phyloP scores from a whole-genome alignment of 257 asterid species.

The Solanum chilense region DNA sequence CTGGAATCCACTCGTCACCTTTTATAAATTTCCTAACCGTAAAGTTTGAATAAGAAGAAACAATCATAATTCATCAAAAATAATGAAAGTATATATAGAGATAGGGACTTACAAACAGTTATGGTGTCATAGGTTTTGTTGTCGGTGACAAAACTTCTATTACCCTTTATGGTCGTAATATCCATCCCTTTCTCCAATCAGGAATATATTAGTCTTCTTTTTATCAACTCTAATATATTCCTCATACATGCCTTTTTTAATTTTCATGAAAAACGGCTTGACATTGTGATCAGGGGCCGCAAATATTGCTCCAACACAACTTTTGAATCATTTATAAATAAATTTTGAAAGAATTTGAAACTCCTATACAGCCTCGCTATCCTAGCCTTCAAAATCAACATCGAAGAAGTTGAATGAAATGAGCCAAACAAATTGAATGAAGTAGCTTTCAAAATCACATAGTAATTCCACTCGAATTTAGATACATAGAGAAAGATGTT shows the following conservation, averaged over 20 bases:
- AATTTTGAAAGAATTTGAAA: too few relatives aligned
- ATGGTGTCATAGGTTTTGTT: not conserved
- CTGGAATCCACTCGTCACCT: too few relatives aligned
- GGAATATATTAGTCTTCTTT: not conserved
- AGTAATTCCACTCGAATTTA: too few relatives aligned
- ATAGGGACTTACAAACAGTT: not conserved
- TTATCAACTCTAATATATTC: not conserved
- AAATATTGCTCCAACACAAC: not conserved
- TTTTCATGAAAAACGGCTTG: not conserved
- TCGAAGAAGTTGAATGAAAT: too few relatives aligned
- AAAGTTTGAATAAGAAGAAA: too few relatives aligned
- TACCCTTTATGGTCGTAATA: not conserved
- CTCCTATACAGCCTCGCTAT: too few relatives aligned
- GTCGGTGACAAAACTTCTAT: not conserved
- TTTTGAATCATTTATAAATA: too few relatives aligned
- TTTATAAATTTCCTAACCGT: too few relatives aligned
- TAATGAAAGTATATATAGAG: not conserved
- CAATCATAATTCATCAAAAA: not conserved
- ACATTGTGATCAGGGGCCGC: not conserved
- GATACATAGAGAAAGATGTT: too few relatives aligned
- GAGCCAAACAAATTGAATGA: too few relatives aligned
- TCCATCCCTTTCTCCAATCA: not conserved
- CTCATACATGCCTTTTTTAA: not conserved
- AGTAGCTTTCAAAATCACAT: too few relatives aligned
- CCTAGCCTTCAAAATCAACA: too few relatives aligned